phyloP scores from a whole-genome alignment of 2,329 filamentous ascomycete species.

The Graphiopsis chlorocephala region DNA sequence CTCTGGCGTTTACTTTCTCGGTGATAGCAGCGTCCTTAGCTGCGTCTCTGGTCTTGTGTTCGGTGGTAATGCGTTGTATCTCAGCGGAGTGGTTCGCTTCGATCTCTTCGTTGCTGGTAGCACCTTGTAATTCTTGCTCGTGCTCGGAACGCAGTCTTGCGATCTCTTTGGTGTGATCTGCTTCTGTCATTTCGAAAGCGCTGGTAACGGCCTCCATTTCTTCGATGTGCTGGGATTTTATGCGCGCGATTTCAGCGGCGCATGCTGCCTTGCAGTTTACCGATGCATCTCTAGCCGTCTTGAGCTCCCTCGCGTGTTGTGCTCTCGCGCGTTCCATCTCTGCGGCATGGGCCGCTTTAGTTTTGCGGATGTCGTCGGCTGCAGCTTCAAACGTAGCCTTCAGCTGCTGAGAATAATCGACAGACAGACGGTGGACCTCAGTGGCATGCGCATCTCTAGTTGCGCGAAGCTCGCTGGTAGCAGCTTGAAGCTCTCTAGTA shows the following conservation, averaged over 20 bases:
- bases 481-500: slow-evolving; percentile 3
- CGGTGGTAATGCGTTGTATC: slow-evolving; percentile 2
- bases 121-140: neutral
- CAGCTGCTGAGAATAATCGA: slow-evolving; percentile 11
- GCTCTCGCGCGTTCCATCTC: slow-evolving; percentile 15
- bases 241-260: slow-evolving; percentile 22
- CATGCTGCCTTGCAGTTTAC: slow-evolving; percentile 18
- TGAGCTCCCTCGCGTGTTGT: slow-evolving; percentile 8
- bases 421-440: slow-evolving; percentile 8
- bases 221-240: slow-evolving; percentile 20
- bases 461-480: slow-evolving; percentile 18
- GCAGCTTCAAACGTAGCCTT: slow-evolving; percentile 8
- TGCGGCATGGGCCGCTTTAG: slow-evolving; percentile 19
- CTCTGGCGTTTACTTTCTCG: slow-evolving; percentile 4
- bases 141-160: slow-evolving; percentile 1
- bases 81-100: slow-evolving; percentile 4
- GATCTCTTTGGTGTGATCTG: slow-evolving; percentile 1
- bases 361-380: slow-evolving; percentile 1
- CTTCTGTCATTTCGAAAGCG: slow-evolving; percentile 17
- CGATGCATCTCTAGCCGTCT: slow-evolving; percentile 14
- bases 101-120: slow-evolving; percentile 8
- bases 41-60: slow-evolving; percentile 12
- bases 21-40: slow-evolving; percentile 6
- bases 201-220: slow-evolving; percentile 15
- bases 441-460: slow-evolving; percentile 11